Evolutionary conservation across 1,139 yeast genomes (phyloP).

Genomic region (Neolecta irregularis): DNA sequence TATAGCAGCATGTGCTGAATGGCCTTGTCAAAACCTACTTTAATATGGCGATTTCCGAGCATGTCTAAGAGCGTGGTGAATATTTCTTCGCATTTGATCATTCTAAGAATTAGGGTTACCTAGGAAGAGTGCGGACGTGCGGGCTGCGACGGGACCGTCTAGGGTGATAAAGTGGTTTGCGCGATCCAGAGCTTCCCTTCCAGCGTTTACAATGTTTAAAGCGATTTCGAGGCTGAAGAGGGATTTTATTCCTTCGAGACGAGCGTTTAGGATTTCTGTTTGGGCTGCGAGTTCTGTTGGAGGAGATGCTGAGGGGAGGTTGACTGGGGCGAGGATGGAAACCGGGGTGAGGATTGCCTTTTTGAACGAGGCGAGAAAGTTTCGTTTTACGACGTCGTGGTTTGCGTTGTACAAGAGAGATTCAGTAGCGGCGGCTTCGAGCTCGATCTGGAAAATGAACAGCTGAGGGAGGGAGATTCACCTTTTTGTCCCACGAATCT

Average conservation of each 20-base stretch:
- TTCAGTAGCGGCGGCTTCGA: constrained; percentile 22
- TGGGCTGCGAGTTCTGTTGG: constrained; percentile 32
- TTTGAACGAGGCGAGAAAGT: constrained; percentile 41
- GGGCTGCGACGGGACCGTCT: too few species aligned
- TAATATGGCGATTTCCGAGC: constrained; percentile 58
- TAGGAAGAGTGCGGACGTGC: too few species aligned
- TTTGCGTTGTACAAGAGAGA: constrained; percentile 29
- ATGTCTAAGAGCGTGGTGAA: constrained; percentile 51
- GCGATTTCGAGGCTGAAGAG: constrained; percentile 32
- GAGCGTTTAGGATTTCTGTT: constrained; percentile 29
- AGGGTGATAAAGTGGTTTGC: constrained; percentile 19
- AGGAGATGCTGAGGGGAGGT: too few species aligned
- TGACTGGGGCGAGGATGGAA: too few species aligned
- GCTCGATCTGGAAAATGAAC: constrained; percentile 5
- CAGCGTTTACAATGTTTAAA: constrained; percentile 26
- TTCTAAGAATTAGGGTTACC: too few species aligned
- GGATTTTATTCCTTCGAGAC: constrained; percentile 28
- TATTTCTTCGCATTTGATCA: constrained; percentile 34
- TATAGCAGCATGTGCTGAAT: constrained; percentile 51
- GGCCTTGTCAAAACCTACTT: constrained; percentile 73
- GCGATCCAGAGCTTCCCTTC: constrained; percentile 26
- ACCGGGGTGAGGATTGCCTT: constrained; percentile 29
- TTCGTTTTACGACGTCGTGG: constrained; percentile 30
- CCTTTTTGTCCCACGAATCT: constrained; percentile 24
- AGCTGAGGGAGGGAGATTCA: too few species aligned